Evolutionary conservation across 164 flowering plant genomes (phyloP).

Genomic region (Hamamelis virginiana): DNA sequence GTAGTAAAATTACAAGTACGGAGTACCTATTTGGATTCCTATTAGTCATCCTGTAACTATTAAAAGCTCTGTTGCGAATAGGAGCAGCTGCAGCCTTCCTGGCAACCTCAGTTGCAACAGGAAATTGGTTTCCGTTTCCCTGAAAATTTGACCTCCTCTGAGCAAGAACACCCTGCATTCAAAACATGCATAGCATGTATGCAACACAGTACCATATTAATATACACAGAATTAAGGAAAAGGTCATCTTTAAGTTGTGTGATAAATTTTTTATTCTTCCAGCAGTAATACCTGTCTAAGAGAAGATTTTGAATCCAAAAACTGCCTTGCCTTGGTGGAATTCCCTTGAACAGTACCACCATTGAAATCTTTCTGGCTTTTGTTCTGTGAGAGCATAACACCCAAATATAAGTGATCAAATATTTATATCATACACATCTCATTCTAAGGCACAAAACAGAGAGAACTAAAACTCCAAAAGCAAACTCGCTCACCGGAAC

Average conservation of each 20-base stretch:
- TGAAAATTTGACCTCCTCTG: constrained; percentile 76
- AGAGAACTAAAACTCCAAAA: not conserved
- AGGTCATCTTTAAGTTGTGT: too few relatives aligned
- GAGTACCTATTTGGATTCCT: constrained; percentile 23
- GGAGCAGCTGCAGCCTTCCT: constrained; percentile 70
- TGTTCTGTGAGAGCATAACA: constrained; percentile 42
- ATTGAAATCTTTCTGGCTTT: constrained; percentile 32
- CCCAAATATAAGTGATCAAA: not conserved
- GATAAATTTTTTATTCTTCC: not conserved
- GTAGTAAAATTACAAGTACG: not conserved
- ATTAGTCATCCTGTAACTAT: constrained; percentile 30
- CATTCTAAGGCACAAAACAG: not conserved
- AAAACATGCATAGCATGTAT: not conserved
- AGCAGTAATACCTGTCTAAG: constrained; percentile 65
- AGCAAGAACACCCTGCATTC: constrained; percentile 66
- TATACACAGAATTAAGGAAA: not conserved
- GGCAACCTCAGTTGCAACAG: constrained; percentile 68
- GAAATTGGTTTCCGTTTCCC: constrained; percentile 72
- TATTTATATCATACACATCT: not conserved
- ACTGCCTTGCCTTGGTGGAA: constrained; percentile 46
- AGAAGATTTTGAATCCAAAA: constrained; percentile 71
- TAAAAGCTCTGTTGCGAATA: constrained; percentile 44
- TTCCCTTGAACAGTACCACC: constrained; percentile 36
- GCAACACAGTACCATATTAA: not conserved
- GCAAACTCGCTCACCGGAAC: constrained; percentile 42